Base-by-base conservation (phyloP, 306 rosid genomes). In the Malus fusca region DNA sequence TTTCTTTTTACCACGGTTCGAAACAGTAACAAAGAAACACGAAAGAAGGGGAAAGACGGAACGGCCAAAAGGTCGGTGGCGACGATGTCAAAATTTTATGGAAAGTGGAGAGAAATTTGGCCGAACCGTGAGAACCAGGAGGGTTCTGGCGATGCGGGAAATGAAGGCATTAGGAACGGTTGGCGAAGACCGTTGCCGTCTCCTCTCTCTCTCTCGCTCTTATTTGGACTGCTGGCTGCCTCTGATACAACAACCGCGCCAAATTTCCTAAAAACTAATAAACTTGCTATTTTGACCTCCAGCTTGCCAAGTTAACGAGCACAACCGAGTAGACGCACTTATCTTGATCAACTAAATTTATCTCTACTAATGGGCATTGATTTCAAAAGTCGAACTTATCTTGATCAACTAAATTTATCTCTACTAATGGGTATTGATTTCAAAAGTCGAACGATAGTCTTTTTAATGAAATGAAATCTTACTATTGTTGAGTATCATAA, bases 211-310 rank as follows among this genome's bases (percentile, higher is more conserved):
- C 52, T 73, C 59, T 51, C 61, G 66, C 69, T 77, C 84, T 51
- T 63, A 75, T 56, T 70, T 53, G 66, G 77, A 80, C 74, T 83
- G 23, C 68, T 78, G 61, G 48, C 69, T 73, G 68, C 82, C 86
- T 62, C 74, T 64, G 56, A 85, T 69, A 76, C 52, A 82, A 81
- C 86, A 9, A 79, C 86, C 79, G 40, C 79, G 84, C 86, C 81
- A 35, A 33, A 21, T 18, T 3, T 11, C 26, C 33, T 13, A 13
- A 25, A 35, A 72, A 72, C 67, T 4, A 12, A 37, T 52, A 22
- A 58, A 22, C 67, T 70, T 69, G 11, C 80, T 14, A 10, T 75
- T 75, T 75, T 80, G 22, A 64, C 73, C 77, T 68, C 71, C 60
- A 28, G 3, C 43, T 56, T 44, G 51, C 25, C 13, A 8, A 31